Conservation (phyloP, 805 yeast genomes). For the Yamadazyma philogaea region DNA sequence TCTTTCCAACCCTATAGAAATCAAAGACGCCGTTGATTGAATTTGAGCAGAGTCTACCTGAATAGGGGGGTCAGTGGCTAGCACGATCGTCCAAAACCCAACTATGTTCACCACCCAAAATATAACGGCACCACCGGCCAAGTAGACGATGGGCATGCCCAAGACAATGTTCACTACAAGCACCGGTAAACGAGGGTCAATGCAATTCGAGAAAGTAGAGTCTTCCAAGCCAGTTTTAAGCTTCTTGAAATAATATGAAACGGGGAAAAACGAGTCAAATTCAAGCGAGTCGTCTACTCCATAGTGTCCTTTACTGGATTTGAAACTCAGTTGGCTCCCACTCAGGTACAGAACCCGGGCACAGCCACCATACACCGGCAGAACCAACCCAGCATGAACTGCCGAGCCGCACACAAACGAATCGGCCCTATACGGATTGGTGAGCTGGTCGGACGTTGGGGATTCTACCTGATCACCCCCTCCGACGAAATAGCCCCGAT, state of each 20-base stretch:
- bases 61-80: conserved; percentile 79
- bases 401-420: conserved; percentile 90
- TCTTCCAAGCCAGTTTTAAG: conserved; percentile 14
- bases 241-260: conserved; percentile 61
- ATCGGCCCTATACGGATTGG: conserved; percentile 79
- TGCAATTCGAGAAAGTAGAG: conserved; percentile 47
- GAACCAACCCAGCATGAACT: conserved; percentile 75
- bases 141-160: conserved; percentile 59
- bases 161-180: conserved; percentile 56
- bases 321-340: conserved; percentile 44
- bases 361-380: conserved; percentile 77
- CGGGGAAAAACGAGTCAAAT: conserved; percentile 73
- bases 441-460: conserved; percentile 20
- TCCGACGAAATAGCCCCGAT: conserved; percentile 72
- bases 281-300: conserved; percentile 53
- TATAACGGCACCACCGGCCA: conserved; percentile 40
- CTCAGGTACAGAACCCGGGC: conserved; percentile 61
- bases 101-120: conserved; percentile 60
- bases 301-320: conserved; percentile 45
- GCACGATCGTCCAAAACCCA: conserved; percentile 80
- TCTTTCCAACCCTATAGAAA: conserved; percentile 71
- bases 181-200: conserved; percentile 64
- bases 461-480: conserved; percentile 48
- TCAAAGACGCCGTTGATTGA: conserved; percentile 53
- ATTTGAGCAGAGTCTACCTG: conserved; percentile 51